These are phyloP conservation scores for Fennellomyces sp. DNA, from an alignment of 371 early-diverging fungal species.

Conservation along the genomic window DNA sequence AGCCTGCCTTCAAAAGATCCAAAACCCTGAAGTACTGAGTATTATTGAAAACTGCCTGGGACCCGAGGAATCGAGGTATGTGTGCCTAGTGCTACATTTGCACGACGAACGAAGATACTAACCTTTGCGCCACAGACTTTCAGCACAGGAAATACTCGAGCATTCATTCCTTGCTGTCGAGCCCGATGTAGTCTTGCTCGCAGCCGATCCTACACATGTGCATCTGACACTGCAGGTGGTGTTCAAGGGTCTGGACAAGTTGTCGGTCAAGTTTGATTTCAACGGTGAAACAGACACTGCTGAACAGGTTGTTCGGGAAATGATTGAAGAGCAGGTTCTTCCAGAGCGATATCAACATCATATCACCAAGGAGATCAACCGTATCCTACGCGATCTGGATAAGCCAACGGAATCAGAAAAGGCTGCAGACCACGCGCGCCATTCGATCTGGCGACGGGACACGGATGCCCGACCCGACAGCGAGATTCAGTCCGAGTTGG, in stretches of 20 bases:
- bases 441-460: conserved; percentile 55
- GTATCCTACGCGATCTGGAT: conserved; percentile 77
- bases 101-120: neutral
- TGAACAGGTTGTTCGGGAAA: conserved; percentile 90
- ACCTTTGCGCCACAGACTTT: conserved; percentile 45
- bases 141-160: conserved; percentile 80
- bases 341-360: conserved; percentile 76
- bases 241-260: conserved; percentile 82
- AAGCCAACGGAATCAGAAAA: conserved; percentile 48
- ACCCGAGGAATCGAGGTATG: conserved; percentile 56
- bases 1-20: conserved; percentile 70
- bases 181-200: conserved; percentile 70
- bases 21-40: conserved; percentile 71
- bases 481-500: conserved; percentile 36
- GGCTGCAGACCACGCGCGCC: conserved; percentile 30
- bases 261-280: conserved; percentile 91
- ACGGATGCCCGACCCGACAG: conserved; percentile 33
- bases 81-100: neutral
- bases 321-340: conserved; percentile 86
- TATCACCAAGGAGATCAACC: conserved; percentile 87
- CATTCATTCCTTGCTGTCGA: conserved; percentile 83
- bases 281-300: conserved; percentile 90
- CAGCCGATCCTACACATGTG: conserved; percentile 64
- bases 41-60: conserved; percentile 80
- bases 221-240: conserved; percentile 82